Evolutionary conservation across 805 yeast species (phyloP), one percentile per base, ranked within the genome.

Genomic region (Diddensiella caesifluorescens): DNA sequence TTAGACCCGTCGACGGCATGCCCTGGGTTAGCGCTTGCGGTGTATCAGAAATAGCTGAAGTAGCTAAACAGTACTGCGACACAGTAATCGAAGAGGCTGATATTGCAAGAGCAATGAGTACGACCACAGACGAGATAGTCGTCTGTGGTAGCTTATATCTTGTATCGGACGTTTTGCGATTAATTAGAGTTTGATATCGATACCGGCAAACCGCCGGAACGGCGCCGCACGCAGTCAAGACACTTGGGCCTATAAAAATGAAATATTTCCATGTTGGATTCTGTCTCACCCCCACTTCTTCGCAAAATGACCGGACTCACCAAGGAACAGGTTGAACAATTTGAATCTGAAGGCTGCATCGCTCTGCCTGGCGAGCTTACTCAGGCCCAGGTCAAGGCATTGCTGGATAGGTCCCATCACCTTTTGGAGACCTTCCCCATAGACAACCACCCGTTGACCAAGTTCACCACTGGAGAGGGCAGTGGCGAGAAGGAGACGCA

Each of bases 1-100:
- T 89, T 57, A 73, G 79, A 2, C 53, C 64, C 1, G 90, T 94
- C 0, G 89, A 81, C 10, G 82, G 86, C 0, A 92, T 92, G 98
- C 96, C 97, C 0, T 92, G 97, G 97, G 78, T 92, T 4, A 54
- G 68, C 31, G 64, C 89, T 1, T 69, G 67, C 48, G 53, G 57
- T 3, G 54, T 67, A 0, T 52, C 44, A 1, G 63, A 59, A 13
- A 54, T 80, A 26, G 38, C 41, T 12, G 5, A 40, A 37, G 46
- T 47, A 42, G 50, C 52, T 34, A 21, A 39, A 36, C n/a, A 27
- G 46, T 22, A 42, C 9, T 23, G 48, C 4, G 58, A 55, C 4
- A 55, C 63, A 1, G 42, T 46, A 4, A 5, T 21, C 1, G 59
- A 52, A 3, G 44, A 63, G 15, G 48, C 53, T 1, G 49, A 51